Evolutionary conservation across 768 basidiomycete genomes (phyloP).

Genomic region (Serendipita sp.): DNA sequence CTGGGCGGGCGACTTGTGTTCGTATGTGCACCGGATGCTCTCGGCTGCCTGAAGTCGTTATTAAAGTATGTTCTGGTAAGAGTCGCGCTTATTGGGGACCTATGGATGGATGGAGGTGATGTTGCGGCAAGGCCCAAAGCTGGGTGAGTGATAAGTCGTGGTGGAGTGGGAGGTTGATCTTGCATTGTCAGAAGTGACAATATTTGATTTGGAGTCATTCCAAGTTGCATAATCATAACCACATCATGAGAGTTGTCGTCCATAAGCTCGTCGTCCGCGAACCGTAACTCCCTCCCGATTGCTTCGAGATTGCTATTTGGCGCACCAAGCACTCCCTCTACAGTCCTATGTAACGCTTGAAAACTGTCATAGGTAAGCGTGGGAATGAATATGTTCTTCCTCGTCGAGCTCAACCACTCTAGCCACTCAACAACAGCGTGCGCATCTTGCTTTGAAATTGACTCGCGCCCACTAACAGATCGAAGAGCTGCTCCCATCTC

Average conservation of each 20-base stretch:
- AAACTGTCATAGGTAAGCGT: neutral
- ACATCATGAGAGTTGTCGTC: neutral
- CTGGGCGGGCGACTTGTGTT: conserved; percentile 79
- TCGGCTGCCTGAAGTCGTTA: conserved; percentile 67
- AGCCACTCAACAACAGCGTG: neutral
- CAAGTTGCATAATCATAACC: neutral
- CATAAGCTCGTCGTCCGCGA: neutral
- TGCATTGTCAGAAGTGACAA: neutral
- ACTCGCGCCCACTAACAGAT: neutral
- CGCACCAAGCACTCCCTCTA: neutral
- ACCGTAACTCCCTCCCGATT: neutral
- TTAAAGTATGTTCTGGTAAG: conserved; percentile 67
- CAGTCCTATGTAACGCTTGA: neutral
- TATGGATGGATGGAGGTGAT: conserved; percentile 51
- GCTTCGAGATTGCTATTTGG: neutral
- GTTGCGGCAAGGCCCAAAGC: conserved; percentile 46
- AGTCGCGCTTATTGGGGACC: conserved; percentile 56
- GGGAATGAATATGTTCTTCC: neutral
- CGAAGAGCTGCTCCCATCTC: neutral
- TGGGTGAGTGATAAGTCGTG: conserved; percentile 38
- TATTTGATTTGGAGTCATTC: neutral
- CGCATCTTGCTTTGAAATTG: neutral
- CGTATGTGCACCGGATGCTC: conserved; percentile 50
- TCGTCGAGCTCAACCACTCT: neutral
- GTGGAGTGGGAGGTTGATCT: conserved; percentile 8